A percentile compares a stretch with the other conserved stretches of the same genome.
Conservation (phyloP, 2,329 filamentous ascomycete species). For the Cryphonectria nitschkei region DNA sequence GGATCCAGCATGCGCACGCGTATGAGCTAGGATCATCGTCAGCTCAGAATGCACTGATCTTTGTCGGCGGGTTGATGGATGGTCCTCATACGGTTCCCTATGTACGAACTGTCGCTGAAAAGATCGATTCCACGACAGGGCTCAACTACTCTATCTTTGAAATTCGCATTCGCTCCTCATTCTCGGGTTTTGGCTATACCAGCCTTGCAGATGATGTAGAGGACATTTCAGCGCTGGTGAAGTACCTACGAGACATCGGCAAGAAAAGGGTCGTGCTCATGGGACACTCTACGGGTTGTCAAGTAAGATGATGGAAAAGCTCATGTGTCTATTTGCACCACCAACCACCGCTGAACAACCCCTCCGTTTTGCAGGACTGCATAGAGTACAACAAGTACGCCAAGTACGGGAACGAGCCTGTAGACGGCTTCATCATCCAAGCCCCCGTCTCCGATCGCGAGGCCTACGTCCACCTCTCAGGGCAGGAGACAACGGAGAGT, state of each 20-base stretch:
- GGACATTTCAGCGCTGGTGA: conserved; percentile 57
- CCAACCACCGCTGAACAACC: neutral
- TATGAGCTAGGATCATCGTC: conserved; percentile 33
- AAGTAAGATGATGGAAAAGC: conserved; percentile 41
- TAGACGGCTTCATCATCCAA: conserved; percentile 81
- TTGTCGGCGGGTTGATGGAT: conserved; percentile 72
- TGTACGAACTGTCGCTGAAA: conserved; percentile 49
- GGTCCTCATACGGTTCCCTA: conserved; percentile 69
- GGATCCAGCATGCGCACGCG: conserved; percentile 31
- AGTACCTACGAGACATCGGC: conserved; percentile 55
- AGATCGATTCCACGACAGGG: conserved; percentile 43
- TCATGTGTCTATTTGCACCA: neutral
- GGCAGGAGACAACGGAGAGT: conserved; percentile 46
- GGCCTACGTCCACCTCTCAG: conserved; percentile 52
- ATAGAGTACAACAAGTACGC: conserved; percentile 56
- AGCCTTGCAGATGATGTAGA: conserved; percentile 56
- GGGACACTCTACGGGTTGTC: conserved; percentile 63
- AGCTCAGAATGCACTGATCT: conserved; percentile 62
- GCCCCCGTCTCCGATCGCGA: conserved; percentile 80
- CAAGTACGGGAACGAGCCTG: conserved; percentile 49
- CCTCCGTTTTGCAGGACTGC: conserved; percentile 46
- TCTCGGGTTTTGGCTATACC: conserved; percentile 54
- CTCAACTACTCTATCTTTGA: conserved; percentile 60
- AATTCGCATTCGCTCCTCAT: conserved; percentile 58
- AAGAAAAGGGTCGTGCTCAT: conserved; percentile 57